Evolutionary conservation across 805 yeast genomes (phyloP), one percentile per base, ranked within the genome.

Genomic region (Yarrowia bubula): DNA sequence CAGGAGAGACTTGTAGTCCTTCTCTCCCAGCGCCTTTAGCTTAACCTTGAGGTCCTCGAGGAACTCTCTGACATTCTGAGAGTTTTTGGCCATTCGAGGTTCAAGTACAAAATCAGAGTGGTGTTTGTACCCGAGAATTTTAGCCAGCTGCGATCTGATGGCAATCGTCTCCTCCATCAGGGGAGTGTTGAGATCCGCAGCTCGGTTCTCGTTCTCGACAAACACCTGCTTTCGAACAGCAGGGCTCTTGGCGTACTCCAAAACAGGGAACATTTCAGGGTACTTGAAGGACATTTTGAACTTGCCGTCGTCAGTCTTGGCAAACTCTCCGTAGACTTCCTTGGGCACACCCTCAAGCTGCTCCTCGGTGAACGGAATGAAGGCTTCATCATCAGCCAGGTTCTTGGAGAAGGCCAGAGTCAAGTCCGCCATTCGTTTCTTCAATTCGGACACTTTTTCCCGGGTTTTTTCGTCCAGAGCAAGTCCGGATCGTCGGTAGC

Each of bases 211-310:
- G 74, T 86, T 87, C 33, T 87, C 91, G 50, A 83, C 71, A 69
- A 80, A 87, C 1, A 91, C 90, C 11, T 75, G 72, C 71, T 83
- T 85, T 76, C 96, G 83, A 2, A 95, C 88, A 18, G 81, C 82
- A 47, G 85, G 81, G 68, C 76, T 76, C 65, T 80, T 79, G 47
- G 96, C 92, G 74, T 85, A 85, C 73, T 88, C 88, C 74, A 89
- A 75, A n/a, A 88, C 87, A 1, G 96, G 96, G 67, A 87, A 78
- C 55, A 87, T 75, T 72, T 90, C 96, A 0, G 96, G 95, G 71
- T 88, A 88, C 74, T 90, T 89, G 78, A 84, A 89, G 1, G 95
- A 87, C 80, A 90, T 87, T 72, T 87, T 87, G 69, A 74, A 78
- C 69, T 74, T 76, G 15, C 75, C 76, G 15, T 76, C 80, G 22